Percentiles rank a stretch among this genome's conserved stretches.
These are phyloP conservation scores for Zoysia matrella DNA, from an alignment of 202 grass and related monocot species.

Conservation along the genomic window DNA sequence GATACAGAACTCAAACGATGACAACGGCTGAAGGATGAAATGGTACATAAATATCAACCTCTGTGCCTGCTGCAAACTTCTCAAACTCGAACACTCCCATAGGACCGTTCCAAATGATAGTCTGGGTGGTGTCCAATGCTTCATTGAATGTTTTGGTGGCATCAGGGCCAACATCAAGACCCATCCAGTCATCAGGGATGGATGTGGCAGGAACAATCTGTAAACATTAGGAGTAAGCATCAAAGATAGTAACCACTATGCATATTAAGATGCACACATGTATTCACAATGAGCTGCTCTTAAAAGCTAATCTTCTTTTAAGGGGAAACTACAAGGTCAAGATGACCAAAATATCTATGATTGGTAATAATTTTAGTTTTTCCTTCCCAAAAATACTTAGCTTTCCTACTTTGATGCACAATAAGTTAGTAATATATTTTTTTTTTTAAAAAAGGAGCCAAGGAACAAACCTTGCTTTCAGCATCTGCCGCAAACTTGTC, in stretches of 20 bases:
- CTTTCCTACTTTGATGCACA: too few species aligned
- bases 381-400: too few species aligned
- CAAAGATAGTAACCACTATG: background rate
- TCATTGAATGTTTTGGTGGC: slow-evolving; percentile 75
- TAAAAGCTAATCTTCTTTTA: too few species aligned
- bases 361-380: too few species aligned
- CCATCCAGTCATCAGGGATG: slow-evolving; percentile 91
- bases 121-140: background rate
- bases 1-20: background rate
- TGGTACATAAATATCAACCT: slow-evolving; percentile 46
- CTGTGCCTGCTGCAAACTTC: slow-evolving; percentile 85
- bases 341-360: too few species aligned
- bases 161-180: slow-evolving; percentile 90
- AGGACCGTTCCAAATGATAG: slow-evolving; percentile 83
- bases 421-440: too few species aligned
- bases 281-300: too few species aligned
- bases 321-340: too few species aligned
- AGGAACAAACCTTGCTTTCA: slow-evolving; percentile 78
- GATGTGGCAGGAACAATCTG: slow-evolving; percentile 80
- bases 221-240: background rate
- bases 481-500: slow-evolving; percentile 88
- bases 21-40: background rate
- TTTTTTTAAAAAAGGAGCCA: background rate
- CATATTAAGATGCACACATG: too few species aligned
- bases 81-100: slow-evolving; percentile 94